Evolutionary conservation across 805 yeast genomes (phyloP), one percentile per base, ranked within the genome.

Genomic region (Kodamaea sagamina): DNA sequence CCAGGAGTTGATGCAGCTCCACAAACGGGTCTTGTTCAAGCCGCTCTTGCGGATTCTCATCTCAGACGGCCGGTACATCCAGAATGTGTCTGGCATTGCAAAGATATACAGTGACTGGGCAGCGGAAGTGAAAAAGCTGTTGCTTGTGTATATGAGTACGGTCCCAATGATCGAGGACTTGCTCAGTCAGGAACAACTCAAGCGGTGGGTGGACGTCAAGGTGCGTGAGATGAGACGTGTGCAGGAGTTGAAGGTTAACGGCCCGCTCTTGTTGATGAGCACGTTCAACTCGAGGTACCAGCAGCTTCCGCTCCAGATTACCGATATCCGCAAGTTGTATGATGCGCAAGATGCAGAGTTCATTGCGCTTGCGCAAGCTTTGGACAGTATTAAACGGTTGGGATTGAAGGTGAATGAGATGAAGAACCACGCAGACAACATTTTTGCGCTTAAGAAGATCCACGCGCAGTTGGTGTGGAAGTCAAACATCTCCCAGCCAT

Each of bases 101-200:
- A 80, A 79, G 36, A 71, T 86, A 8, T 78, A 85, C 48, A 59
- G 72, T 22, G 73, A 74, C 13, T 88, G 95, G 95, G 71, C 82
- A 1, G 65, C 66, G 21, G 72, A 68, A 15, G 89, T 87, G 0
- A 65, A 71, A 16, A 67, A 67, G 1, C 71, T 81, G 0, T 81
- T 85, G 41, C 49, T 81, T 15, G 67, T 66, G 28, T 86, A 86
- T 53, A 84, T 88, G 28, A 76, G 75, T 28, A 67, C 76, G 5
- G 72, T 81, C 63, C 86, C 84, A 1, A 72, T 75, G 49, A 82
- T 81, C 1, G 78, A 79, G 54, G 81, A 78, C 42, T 59, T 82
- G 21, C 74, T 75, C 47, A 71, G 59, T 12, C 74, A 70, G 61
- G 84, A 69, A 43, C 54, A 61, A 25, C 75, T 87, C 48, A 74